These are phyloP conservation scores for Kokia cookei DNA, from an alignment of 441 rosid genomes.

Conservation along the genomic window DNA sequence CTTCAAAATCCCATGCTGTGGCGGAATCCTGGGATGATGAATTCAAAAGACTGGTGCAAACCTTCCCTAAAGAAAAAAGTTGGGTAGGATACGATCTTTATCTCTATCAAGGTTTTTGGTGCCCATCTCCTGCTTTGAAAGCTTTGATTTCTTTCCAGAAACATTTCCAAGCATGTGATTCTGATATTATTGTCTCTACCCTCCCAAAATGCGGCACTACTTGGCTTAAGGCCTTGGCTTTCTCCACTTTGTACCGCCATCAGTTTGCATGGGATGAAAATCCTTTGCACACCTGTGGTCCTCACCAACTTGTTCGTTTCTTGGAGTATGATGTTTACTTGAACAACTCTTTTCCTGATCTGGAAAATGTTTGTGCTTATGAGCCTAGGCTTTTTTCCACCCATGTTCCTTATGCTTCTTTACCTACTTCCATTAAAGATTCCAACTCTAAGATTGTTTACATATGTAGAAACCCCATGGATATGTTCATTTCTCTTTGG, in stretches of 20 bases:
- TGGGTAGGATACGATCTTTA: not conserved
- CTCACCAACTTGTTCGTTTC: constrained; percentile 22
- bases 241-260: not conserved
- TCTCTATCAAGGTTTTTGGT: too few relatives aligned
- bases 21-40: not conserved
- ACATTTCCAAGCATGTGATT: not conserved
- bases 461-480: constrained; percentile 63
- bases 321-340: constrained; percentile 56
- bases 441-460: constrained; percentile 19
- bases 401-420: not conserved
- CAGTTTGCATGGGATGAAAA: constrained; percentile 24
- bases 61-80: not conserved
- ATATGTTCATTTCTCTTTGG: constrained; percentile 66
- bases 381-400: constrained; percentile 6
- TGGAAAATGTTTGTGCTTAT: constrained; percentile 16
- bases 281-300: constrained; percentile 45
- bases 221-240: constrained; percentile 1
- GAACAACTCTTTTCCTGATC: constrained; percentile 30
- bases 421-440: not conserved
- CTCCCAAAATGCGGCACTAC: constrained; percentile 14
- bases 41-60: not conserved
- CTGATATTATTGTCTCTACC: not conserved
- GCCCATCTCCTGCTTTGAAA: not conserved
- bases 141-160: not conserved
- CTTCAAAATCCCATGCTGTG: not conserved